Conservation (phyloP, 257 asterid genomes). For the Osmanthus fragrans region DNA sequence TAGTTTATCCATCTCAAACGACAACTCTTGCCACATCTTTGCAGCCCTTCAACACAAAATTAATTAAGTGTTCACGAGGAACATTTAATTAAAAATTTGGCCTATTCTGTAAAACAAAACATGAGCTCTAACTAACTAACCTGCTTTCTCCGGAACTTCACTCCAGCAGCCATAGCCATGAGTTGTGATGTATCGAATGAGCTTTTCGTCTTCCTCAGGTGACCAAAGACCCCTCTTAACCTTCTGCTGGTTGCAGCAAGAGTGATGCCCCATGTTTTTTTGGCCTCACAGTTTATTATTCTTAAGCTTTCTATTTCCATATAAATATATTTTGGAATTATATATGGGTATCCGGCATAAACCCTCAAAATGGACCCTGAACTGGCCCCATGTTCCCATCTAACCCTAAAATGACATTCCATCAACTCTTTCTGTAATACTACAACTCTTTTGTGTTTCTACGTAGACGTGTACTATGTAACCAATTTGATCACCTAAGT, state of each 20-base stretch:
- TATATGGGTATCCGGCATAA: slow-evolving; percentile 40
- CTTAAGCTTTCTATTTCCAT: not conserved
- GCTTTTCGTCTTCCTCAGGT: slow-evolving; percentile 95
- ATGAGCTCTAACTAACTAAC: slow-evolving; percentile 27
- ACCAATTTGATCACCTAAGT: slow-evolving; percentile 38
- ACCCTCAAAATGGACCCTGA: slow-evolving; percentile 28
- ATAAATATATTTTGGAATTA: slow-evolving; percentile 33
- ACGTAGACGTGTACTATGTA: slow-evolving; percentile 50
- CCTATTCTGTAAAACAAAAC: not conserved
- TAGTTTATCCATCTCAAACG: slow-evolving; percentile 94
- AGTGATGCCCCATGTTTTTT: slow-evolving; percentile 77
- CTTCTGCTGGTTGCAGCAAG: slow-evolving; percentile 99
- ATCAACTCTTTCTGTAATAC: slow-evolving; percentile 47
- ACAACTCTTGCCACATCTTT: slow-evolving; percentile 95
- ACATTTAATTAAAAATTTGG: no score
- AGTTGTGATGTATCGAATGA: slow-evolving; percentile 65
- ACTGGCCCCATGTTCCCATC: slow-evolving; percentile 71
- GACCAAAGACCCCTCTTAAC: slow-evolving; percentile 99
- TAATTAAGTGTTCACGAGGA: not conserved
- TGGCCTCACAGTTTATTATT: not conserved
- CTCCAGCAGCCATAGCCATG: slow-evolving; percentile 99
- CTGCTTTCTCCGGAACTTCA: slow-evolving; percentile 98
- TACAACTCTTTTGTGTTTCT: slow-evolving; percentile 26
- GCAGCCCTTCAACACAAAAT: slow-evolving; percentile 52
- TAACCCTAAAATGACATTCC: slow-evolving; percentile 85